A percentile compares a stretch with the other conserved stretches of the same genome.
phyloP scores from a whole-genome alignment of 192 early-diverging fungal species.

The Haplosporangium gracile region DNA sequence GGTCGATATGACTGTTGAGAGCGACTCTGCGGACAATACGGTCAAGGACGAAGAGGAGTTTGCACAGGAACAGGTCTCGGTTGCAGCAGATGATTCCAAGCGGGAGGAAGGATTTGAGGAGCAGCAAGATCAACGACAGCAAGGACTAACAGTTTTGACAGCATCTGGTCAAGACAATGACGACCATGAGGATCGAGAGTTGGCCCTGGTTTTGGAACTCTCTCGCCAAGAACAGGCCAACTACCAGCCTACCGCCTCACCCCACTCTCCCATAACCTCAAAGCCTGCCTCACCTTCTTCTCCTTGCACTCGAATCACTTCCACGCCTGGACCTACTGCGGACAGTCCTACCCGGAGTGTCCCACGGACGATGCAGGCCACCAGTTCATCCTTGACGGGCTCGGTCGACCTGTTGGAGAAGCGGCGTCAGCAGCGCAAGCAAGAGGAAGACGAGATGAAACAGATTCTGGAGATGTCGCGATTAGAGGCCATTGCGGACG shows the following conservation, averaged over 20 bases:
- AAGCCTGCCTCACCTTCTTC: background rate
- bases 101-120: conserved; percentile 15
- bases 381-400: background rate
- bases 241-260: too few species aligned
- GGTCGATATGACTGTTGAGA: background rate
- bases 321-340: background rate
- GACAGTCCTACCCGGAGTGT: too few species aligned
- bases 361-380: background rate
- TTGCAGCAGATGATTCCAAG: background rate
- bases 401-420: conserved; percentile 34
- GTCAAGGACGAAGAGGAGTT: conserved; percentile 2
- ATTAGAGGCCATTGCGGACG: conserved; percentile 38
- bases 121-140: background rate
- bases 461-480: conserved; percentile 43
- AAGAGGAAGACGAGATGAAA: conserved; percentile 56
- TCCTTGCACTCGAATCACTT: background rate
- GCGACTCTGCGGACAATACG: background rate
- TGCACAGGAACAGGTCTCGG: conserved; percentile 13
- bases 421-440: conserved; percentile 22
- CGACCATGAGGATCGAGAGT: conserved; percentile 12
- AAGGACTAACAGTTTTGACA: background rate
- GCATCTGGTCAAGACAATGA: background rate
- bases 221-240: conserved; percentile 14
- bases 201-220: conserved; percentile 25
- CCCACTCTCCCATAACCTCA: background rate